Evolutionary conservation across 2,329 filamentous ascomycete species (phyloP).

Genomic region (Beauveria pseudobassiana): DNA sequence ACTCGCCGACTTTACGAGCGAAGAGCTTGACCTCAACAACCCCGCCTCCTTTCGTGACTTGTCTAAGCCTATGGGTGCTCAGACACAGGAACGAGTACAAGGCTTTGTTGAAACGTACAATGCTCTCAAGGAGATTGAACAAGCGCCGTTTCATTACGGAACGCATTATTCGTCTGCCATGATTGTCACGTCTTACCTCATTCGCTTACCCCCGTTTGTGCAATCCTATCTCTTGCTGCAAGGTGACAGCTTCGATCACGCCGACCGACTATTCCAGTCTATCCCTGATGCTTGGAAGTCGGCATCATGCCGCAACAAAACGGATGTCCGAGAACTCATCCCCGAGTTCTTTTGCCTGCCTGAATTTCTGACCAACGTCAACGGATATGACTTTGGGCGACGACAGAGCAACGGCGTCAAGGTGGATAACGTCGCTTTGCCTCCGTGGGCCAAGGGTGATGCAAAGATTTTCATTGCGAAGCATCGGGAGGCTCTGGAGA

Average conservation of each 20-base stretch:
- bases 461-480: slow-evolving; percentile 93
- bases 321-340: slow-evolving; percentile 88
- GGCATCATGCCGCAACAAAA: slow-evolving; percentile 81
- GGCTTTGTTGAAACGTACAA: slow-evolving; percentile 81
- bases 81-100: slow-evolving; percentile 65
- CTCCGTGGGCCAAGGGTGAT: slow-evolving; percentile 94
- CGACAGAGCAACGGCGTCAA: slow-evolving; percentile 71
- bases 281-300: slow-evolving; percentile 88
- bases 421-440: slow-evolving; percentile 83
- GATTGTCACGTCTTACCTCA: slow-evolving; percentile 95
- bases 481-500: slow-evolving; percentile 91
- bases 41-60: slow-evolving; percentile 83
- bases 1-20: slow-evolving; percentile 88
- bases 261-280: slow-evolving; percentile 90
- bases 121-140: slow-evolving; percentile 84
- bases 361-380: slow-evolving; percentile 90
- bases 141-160: slow-evolving; percentile 91
- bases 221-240: slow-evolving; percentile 92
- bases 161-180: slow-evolving; percentile 99
- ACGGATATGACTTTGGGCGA: slow-evolving; percentile 86
- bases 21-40: slow-evolving; percentile 80
- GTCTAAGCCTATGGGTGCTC: slow-evolving; percentile 93
- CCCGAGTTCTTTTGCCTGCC: slow-evolving; percentile 97
- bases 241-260: slow-evolving; percentile 93
- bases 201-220: slow-evolving; percentile 90